Base-by-base conservation (phyloP, 225 moss, liverwort and hornwort species). In the Pseudoscleropodium purum region DNA sequence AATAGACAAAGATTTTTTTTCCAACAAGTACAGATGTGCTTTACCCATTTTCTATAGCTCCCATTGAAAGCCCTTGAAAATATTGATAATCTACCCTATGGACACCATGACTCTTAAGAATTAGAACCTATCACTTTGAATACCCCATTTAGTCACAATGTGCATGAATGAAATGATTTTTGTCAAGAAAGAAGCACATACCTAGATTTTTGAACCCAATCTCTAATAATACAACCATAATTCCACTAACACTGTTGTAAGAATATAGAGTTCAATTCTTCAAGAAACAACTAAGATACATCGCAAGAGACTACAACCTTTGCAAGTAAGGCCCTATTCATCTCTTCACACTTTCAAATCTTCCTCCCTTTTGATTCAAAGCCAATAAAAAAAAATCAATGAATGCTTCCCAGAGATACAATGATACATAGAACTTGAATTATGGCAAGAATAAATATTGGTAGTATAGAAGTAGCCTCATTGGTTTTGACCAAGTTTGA, bases 211-310 rank as follows among this genome's bases (percentile, higher is more conserved):
- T 33, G 7, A 76, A 76, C 5, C 31, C 21, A 51, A 51, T 51
- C 21, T 0, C 20, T 13, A 33, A 21, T 13, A 33, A 75, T 29
- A 43, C 75, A 75, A 47, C 43, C 18, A 75, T 30, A 75, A 47
- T 47, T 11, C 75, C 18, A 54, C 7, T 17, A 7, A 75, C 31
- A 31, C 47, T 49, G 49, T 19, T 19, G 4, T 18, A 49, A 19
- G 11, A 49, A 31, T 31, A 19, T 20, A 75, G 2, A 3, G 18
- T 19, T 29, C 0, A 75, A 2, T 19, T 49, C 0, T 49, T 1
- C 49, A 49, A 49, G 49, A 75, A 75, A 49, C 31, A 47, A 47
- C 47, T 18, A 18, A 75, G 2, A 10, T 74, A 29, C 10, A 74
- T 6, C 47, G 18, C 2, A 0, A 75, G 31, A 47, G 18, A 47